Evolutionary conservation across 495 filamentous ascomycete species (phyloP).

Genomic region (Penicillium herquei): DNA sequence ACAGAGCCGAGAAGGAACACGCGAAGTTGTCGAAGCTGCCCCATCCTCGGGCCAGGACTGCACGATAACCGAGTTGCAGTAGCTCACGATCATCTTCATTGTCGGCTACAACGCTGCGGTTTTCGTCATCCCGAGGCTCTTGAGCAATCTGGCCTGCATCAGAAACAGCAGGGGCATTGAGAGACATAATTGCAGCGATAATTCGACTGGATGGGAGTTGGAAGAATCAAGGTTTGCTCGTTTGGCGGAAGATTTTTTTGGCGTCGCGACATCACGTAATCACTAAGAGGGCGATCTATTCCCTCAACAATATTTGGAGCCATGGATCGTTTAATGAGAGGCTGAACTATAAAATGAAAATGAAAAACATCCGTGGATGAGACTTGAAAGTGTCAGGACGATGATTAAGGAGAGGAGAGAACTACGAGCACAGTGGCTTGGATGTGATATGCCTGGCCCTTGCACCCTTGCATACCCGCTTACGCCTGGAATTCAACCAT

Average conservation of each 20-base stretch:
- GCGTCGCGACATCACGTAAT: slow-evolving; percentile 4
- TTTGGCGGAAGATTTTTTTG: slow-evolving; percentile 2
- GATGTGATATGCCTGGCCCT: too few species aligned
- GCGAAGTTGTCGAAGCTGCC: slow-evolving; percentile 35
- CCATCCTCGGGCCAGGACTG: slow-evolving; percentile 32
- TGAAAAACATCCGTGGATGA: neutral
- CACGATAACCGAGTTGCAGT: slow-evolving; percentile 31
- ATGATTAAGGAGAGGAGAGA: too few species aligned
- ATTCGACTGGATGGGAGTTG: neutral
- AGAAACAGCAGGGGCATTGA: neutral
- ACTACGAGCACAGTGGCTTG: too few species aligned
- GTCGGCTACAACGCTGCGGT: slow-evolving; percentile 9
- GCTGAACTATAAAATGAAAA: neutral
- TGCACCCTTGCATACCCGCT: too few species aligned
- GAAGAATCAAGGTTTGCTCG: neutral
- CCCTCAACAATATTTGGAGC: neutral
- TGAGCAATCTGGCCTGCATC: slow-evolving; percentile 13
- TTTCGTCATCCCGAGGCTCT: slow-evolving; percentile 3
- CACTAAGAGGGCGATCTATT: neutral
- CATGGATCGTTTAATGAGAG: neutral
- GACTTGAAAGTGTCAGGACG: too few species aligned
- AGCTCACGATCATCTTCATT: slow-evolving; percentile 35
- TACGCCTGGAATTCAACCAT: too few species aligned
- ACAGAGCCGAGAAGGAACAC: slow-evolving; percentile 34
- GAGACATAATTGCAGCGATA: neutral